Evolutionary conservation across 2,329 filamentous ascomycete species (phyloP).

Genomic region (Celoporthe dispersa): DNA sequence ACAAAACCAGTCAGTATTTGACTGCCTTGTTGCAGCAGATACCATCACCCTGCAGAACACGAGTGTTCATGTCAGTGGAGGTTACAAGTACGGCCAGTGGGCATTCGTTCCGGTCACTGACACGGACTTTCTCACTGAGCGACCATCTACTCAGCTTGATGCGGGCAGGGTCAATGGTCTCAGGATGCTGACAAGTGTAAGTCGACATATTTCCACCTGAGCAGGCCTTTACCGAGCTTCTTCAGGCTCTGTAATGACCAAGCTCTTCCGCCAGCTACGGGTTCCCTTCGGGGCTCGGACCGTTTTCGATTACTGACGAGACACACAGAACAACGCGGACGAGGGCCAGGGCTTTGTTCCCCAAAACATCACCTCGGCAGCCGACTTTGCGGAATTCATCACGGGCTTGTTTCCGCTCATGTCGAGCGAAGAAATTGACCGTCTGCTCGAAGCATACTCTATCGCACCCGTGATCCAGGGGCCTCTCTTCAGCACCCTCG

Average conservation of each 20-base stretch:
- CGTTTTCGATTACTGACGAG: not conserved
- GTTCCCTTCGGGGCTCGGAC: not conserved
- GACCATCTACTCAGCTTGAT: conserved; percentile 38
- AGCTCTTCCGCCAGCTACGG: not conserved
- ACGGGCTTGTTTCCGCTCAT: conserved; percentile 46
- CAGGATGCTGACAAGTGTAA: conserved; percentile 32
- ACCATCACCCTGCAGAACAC: conserved; percentile 36
- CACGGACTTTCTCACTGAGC: conserved; percentile 37
- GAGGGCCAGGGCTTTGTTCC: conserved; percentile 53
- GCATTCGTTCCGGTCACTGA: conserved; percentile 44
- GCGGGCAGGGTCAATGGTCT: conserved; percentile 38
- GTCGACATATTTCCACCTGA: not conserved
- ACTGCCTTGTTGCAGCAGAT: conserved; percentile 37
- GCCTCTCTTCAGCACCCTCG: conserved; percentile 33
- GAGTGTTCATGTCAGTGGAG: conserved; percentile 32
- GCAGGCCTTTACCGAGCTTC: no score
- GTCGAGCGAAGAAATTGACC: conserved; percentile 41
- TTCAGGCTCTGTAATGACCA: not conserved
- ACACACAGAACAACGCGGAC: conserved; percentile 49
- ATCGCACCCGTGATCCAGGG: conserved; percentile 25
- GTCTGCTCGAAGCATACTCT: conserved; percentile 33
- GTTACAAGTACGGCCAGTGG: conserved; percentile 34
- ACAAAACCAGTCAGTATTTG: conserved; percentile 25
- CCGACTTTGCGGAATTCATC: conserved; percentile 46
- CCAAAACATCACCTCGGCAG: conserved; percentile 47